Conservation (phyloP, 768 basidiomycete genomes). For the Phylloporus sp. region DNA sequence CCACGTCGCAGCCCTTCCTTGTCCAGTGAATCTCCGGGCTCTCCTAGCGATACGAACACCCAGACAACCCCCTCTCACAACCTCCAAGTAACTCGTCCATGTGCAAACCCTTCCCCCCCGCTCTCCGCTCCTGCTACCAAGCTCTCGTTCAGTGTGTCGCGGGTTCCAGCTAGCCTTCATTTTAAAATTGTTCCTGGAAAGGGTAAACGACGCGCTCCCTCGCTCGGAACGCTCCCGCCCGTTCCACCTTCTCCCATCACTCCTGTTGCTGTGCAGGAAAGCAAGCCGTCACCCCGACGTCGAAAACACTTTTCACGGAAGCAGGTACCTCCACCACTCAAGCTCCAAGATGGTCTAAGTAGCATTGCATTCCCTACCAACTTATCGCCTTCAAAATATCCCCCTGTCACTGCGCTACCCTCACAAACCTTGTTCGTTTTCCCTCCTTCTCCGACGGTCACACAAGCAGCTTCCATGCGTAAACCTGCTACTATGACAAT, state of each 20-base stretch:
- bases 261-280: constrained; percentile 41
- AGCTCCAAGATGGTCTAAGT: constrained; percentile 36
- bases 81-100: constrained; percentile 8
- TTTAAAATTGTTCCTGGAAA: constrained; percentile 49
- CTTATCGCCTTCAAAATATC: constrained; percentile 18
- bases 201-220: constrained; percentile 57
- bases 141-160: constrained; percentile 45
- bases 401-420: constrained; percentile 42
- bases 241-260: constrained; percentile 71
- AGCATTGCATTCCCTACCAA: constrained; percentile 27
- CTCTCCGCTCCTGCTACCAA: constrained; percentile 59
- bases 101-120: constrained; percentile 24
- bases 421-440: constrained; percentile 87
- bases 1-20: constrained; percentile 33
- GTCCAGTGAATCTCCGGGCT: constrained; percentile 35
- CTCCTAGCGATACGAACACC: constrained; percentile 29
- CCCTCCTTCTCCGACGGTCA: constrained; percentile 67
- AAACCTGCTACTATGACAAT: constrained; percentile 83
- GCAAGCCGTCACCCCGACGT: constrained; percentile 31
- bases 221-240: constrained; percentile 59
- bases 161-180: constrained; percentile 48
- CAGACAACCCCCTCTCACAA: constrained; percentile 24
- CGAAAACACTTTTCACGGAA: constrained; percentile 53
- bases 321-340: constrained; percentile 54
- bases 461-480: constrained; percentile 41